These are phyloP conservation scores for Russula vinacea DNA, from an alignment of 768 basidiomycete genomes.

Conservation along the genomic window DNA sequence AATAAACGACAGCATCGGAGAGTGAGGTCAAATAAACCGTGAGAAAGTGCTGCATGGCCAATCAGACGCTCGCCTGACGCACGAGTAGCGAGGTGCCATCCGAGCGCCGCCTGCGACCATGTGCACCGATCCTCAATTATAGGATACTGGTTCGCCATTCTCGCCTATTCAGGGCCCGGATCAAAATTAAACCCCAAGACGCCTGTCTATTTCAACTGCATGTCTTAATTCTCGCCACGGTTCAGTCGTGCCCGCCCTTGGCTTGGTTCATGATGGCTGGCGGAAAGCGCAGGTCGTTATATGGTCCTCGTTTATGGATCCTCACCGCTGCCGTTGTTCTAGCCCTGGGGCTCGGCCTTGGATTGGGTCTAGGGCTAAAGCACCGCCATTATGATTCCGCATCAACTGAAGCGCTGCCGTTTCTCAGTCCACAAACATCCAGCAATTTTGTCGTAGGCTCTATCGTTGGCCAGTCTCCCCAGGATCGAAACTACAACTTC, in stretches of 20 bases:
- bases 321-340: conserved; percentile 23
- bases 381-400: conserved; percentile 15
- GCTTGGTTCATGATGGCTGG: conserved; percentile 8
- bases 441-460: conserved; percentile 27
- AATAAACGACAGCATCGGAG: too few relatives aligned
- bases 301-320: neutral
- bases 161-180: neutral
- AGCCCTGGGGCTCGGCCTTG: conserved; percentile 31
- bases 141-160: neutral
- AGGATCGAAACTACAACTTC: conserved; percentile 46
- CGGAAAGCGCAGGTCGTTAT: neutral
- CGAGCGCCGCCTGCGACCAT: neutral
- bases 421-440: conserved; percentile 6
- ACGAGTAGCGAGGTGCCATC: neutral
- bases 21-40: too few relatives aligned
- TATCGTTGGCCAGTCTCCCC: conserved; percentile 33
- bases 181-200: neutral
- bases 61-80: neutral
- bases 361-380: conserved; percentile 30
- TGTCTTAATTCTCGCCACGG: neutral
- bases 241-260: neutral
- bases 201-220: neutral
- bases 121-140: neutral
- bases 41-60: neutral
- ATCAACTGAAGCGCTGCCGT: conserved; percentile 12